A percentile compares a stretch with the other conserved stretches of the same genome.
These are phyloP conservation scores for Sequoiadendron giganteum DNA, from an alignment of 75 land plant genomes.

Conservation along the genomic window DNA sequence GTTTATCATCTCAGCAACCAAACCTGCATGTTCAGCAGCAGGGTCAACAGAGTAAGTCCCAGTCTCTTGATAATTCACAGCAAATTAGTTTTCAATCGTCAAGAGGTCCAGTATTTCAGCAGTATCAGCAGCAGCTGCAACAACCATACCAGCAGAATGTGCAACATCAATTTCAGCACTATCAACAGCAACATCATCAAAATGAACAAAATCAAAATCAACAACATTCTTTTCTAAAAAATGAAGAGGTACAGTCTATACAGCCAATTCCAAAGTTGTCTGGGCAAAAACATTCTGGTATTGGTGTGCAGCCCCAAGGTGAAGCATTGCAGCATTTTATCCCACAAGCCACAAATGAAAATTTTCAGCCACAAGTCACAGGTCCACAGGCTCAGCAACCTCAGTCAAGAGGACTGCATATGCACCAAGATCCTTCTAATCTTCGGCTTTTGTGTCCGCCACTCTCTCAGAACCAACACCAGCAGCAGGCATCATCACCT, in stretches of 20 bases:
- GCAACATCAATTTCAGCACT: slow-evolving; percentile 29
- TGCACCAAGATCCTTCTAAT: slow-evolving; percentile 14
- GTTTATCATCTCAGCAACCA: slow-evolving; percentile 45
- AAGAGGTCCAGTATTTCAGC: slow-evolving; percentile 16
- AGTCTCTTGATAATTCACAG: slow-evolving; percentile 28
- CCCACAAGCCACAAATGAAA: slow-evolving; percentile 33
- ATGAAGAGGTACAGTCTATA: slow-evolving; percentile 25
- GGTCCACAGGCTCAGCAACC: slow-evolving; percentile 18
- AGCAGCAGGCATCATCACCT: slow-evolving; percentile 36
- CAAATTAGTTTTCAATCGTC: slow-evolving; percentile 43
- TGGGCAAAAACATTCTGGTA: slow-evolving; percentile 25
- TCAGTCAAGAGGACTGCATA: slow-evolving; percentile 14
- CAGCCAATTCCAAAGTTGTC: slow-evolving; percentile 21
- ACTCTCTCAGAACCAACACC: slow-evolving; percentile 28
- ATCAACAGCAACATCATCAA: slow-evolving; percentile 44
- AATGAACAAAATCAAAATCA: slow-evolving; percentile 38
- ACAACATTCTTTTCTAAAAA: slow-evolving; percentile 26
- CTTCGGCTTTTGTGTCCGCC: slow-evolving; percentile 25
- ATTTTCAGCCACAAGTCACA: slow-evolving; percentile 36
- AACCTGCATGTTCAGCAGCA: slow-evolving; percentile 41
- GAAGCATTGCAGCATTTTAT: slow-evolving; percentile 22
- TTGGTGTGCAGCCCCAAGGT: slow-evolving; percentile 18
- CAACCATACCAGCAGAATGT: slow-evolving; percentile 19
- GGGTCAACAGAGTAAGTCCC: slow-evolving; percentile 22
- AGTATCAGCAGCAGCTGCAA: slow-evolving; percentile 33